Evolutionary conservation across 1,284 basidiomycete species (phyloP).

Genomic region (Fistulinella staudtii): DNA sequence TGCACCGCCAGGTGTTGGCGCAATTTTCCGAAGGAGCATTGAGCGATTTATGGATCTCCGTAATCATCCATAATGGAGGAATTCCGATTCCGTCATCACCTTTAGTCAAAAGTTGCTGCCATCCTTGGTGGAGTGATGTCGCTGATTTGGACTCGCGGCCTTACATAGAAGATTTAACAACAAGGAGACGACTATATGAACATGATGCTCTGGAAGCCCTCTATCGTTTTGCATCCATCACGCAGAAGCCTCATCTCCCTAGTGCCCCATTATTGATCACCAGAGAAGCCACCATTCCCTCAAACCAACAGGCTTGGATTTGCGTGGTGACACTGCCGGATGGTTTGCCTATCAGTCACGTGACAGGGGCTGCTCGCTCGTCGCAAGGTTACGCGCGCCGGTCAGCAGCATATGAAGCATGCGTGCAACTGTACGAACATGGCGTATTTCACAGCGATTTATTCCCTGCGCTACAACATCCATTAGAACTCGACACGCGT

Average conservation of each 20-base stretch:
- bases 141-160: conserved; percentile 34
- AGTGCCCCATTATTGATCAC: conserved; percentile 42
- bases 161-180: conserved; percentile 48
- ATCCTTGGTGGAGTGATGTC: conserved; percentile 47
- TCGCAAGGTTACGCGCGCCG: conserved; percentile 54
- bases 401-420: conserved; percentile 53
- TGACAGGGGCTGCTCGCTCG: conserved; percentile 43
- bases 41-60: conserved; percentile 43
- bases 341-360: conserved; percentile 37
- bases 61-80: conserved; percentile 36
- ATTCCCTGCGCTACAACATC: conserved; percentile 39
- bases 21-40: conserved; percentile 29
- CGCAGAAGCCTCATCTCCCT: conserved; percentile 11
- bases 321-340: conserved; percentile 51
- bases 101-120: conserved; percentile 38
- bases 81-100: conserved; percentile 45
- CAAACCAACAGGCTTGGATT: conserved; percentile 28
- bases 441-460: conserved; percentile 51
- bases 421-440: conserved; percentile 44
- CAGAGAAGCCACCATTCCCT: conserved; percentile 8
- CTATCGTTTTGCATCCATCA: conserved; percentile 43
- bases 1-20: conserved; percentile 49
- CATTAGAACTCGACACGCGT: conserved; percentile 4
- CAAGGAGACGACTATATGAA: conserved; percentile 51
- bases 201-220: conserved; percentile 53